Conservation (phyloP, 139 green algal genomes). For the Pleodorina starrii region DNA sequence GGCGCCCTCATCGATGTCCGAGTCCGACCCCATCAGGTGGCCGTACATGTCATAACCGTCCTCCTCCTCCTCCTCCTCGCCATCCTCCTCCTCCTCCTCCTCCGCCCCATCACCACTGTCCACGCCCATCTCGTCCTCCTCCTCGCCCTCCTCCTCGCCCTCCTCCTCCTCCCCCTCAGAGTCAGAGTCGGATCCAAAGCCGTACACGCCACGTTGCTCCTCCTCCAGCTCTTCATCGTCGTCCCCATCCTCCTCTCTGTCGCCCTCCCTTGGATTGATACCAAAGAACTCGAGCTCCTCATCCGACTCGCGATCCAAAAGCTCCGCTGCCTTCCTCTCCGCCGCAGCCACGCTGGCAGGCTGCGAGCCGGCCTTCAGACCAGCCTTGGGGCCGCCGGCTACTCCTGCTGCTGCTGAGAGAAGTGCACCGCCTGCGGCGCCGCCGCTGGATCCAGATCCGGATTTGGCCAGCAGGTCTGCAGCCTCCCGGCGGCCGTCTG, state of each 20-base stretch:
- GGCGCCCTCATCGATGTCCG: not conserved
- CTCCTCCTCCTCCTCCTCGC: not conserved
- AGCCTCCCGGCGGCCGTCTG: not conserved
- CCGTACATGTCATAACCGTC: slow-evolving; percentile 1
- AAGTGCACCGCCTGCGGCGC: too few species aligned
- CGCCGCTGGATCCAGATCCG: not conserved
- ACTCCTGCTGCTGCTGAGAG: too few species aligned
- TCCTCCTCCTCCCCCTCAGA: not conserved
- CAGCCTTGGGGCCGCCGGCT: too few species aligned
- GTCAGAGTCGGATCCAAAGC: not conserved
- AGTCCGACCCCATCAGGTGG: not conserved
- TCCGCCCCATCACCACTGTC: not conserved
- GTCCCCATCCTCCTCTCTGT: not conserved
- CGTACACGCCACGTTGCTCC: not conserved
- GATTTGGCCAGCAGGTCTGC: slow-evolving; percentile 3
- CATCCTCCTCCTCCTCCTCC: not conserved
- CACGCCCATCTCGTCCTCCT: not conserved
- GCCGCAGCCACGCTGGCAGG: not conserved
- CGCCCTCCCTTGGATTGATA: not conserved
- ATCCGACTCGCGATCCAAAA: slow-evolving; percentile 25
- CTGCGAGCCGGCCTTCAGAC: too few species aligned
- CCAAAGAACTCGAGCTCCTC: slow-evolving; percentile 42
- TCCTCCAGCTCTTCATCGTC: not conserved
- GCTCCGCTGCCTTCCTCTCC: not conserved
- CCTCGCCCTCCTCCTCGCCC: not conserved